Percentiles rank a stretch among this genome's conserved stretches.
These are phyloP conservation scores for Coemansia sp. DNA, from an alignment of 192 early-diverging fungal genomes.

Conservation along the genomic window DNA sequence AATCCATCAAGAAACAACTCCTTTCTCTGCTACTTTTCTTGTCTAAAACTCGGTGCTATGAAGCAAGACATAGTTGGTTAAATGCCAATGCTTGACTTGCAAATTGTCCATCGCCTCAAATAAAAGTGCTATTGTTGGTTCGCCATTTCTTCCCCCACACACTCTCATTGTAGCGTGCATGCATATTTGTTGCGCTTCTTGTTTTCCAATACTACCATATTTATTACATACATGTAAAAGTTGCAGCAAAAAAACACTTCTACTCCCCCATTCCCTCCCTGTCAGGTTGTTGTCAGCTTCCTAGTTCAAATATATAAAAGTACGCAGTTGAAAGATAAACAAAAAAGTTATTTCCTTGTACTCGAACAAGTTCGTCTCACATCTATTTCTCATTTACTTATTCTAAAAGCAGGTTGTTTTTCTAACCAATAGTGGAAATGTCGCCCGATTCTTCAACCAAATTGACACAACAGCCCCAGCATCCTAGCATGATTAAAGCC, in stretches of 20 bases:
- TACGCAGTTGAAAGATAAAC: background rate
- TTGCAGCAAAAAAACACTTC: background rate
- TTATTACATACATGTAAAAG: background rate
- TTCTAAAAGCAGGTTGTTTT: background rate
- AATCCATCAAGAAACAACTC: background rate
- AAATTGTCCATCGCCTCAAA: background rate
- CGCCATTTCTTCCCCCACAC: background rate
- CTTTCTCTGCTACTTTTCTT: background rate
- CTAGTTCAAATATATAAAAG: background rate
- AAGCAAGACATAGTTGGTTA: background rate
- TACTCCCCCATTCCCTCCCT: background rate
- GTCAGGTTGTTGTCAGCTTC: background rate
- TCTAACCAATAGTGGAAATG: background rate
- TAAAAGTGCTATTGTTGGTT: background rate
- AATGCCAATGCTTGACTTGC: background rate
- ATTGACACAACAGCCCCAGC: slow-evolving; percentile 5
- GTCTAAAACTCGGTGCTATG: background rate
- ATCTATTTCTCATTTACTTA: background rate
- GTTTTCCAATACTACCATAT: background rate
- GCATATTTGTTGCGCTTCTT: background rate
- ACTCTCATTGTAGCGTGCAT: background rate
- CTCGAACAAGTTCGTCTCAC: background rate
- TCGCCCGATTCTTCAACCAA: background rate
- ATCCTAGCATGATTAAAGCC: background rate
- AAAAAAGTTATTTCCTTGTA: background rate